A percentile compares a stretch with the other conserved stretches of the same genome.
Conservation (phyloP, 2,329 filamentous ascomycete species). For the Sodiomyces alkalinus region DNA sequence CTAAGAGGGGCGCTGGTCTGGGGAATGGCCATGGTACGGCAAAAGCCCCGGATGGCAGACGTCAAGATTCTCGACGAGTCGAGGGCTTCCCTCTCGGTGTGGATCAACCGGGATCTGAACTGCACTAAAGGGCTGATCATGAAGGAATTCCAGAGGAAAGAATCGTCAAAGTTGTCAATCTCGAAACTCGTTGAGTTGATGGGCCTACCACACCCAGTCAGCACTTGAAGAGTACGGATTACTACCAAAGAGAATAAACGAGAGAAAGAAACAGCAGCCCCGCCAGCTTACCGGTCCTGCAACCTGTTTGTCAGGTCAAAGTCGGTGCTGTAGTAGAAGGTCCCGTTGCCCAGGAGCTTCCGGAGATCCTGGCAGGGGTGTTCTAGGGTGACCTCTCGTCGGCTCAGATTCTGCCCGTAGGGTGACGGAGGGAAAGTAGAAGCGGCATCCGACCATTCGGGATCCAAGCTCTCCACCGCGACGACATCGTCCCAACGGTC, state of each 20-base stretch:
- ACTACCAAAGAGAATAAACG: slow-evolving; percentile 5
- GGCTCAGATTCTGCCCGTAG: slow-evolving; percentile 33
- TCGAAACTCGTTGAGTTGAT: slow-evolving; percentile 68
- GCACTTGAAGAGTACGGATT: no score
- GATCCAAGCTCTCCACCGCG: slow-evolving; percentile 34
- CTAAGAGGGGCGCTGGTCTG: slow-evolving; percentile 58
- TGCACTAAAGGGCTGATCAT: slow-evolving; percentile 90
- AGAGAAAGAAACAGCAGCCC: slow-evolving; percentile 1
- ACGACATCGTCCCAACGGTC: slow-evolving; percentile 71
- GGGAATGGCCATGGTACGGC: slow-evolving; percentile 72
- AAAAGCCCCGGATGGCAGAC: slow-evolving; percentile 87
- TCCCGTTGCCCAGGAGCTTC: slow-evolving; percentile 83
- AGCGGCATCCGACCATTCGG: slow-evolving; percentile 29
- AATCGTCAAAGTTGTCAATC: slow-evolving; percentile 82
- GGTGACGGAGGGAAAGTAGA: slow-evolving; percentile 30
- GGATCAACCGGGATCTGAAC: slow-evolving; percentile 69
- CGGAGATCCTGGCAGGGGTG: slow-evolving; percentile 84
- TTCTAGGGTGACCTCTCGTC: slow-evolving; percentile 57
- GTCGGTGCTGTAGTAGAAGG: slow-evolving; percentile 97
- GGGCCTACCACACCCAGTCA: slow-evolving; percentile 41
- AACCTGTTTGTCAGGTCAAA: slow-evolving; percentile 91
- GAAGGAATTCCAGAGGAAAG: slow-evolving; percentile 93
- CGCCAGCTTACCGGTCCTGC: slow-evolving; percentile 54
- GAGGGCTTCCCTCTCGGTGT: slow-evolving; percentile 60
- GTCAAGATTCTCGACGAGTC: slow-evolving; percentile 81